Evolutionary conservation across 2,329 filamentous ascomycete genomes (phyloP), one percentile per base, ranked within the genome.

Genomic region (Cladosporium sp.): DNA sequence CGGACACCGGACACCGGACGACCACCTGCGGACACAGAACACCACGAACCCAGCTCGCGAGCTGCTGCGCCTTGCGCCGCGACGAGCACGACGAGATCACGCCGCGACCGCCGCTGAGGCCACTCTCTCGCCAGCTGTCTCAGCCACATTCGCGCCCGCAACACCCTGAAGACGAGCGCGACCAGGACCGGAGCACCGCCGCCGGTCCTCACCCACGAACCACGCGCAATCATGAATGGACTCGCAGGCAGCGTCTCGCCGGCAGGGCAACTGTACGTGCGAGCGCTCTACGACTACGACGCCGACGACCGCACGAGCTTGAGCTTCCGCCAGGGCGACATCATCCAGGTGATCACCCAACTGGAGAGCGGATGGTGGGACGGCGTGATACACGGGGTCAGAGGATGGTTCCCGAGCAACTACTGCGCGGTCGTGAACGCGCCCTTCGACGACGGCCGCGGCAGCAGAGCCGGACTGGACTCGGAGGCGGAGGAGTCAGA

Each of bases 321-420:
- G 68, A 97, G 91, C 73, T 98, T 98, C 72, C 89, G 89, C 64
- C 87, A 95, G 70, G 93, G 93, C 66, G 93, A 98, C 73, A 84
- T 97, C 61, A 98, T 98, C 64, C 92, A 97, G 74, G 93, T 98
- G 63, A 92, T 98, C 64, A 98, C 93, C 49, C 92, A 96, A 73
- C 79, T 97, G 53, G 93, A 98, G 71, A 97, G 91, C 65, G 93
- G 93, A 53, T 98, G 93, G 93, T 98, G 93, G 93, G 93, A 98
- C 74, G 93, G 93, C 45, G 89, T 98, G 52, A 95, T 98, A 69
- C 93, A 96, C 66, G 89, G 91, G 54, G 87, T 95, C 61, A 85
- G 93, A 68, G 93, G 93, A 68, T 98, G 93, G 93, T 98, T 98
- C 70, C 93, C 93, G 35, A 97, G 92, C 77, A 98, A 98, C 71